Evolutionary conservation across 345 rosid genomes (phyloP).

Genomic region (Laguncularia racemosa): DNA sequence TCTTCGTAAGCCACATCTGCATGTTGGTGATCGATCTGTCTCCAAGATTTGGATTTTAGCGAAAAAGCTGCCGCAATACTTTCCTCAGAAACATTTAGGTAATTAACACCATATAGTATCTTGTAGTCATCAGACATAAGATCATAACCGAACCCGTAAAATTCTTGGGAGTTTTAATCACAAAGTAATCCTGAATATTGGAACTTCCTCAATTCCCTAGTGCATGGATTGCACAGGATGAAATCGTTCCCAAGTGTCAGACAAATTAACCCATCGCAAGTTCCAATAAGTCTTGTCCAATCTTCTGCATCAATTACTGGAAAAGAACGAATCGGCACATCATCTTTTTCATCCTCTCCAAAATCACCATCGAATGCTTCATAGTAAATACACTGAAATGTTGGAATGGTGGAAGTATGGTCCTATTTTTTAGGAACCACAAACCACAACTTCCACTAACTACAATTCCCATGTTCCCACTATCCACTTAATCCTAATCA

Average conservation of each 20-base stretch:
- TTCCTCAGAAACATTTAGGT: background rate
- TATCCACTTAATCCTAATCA: too few species aligned
- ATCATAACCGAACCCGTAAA: conserved; percentile 6
- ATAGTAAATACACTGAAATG: background rate
- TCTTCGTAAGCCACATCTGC: background rate
- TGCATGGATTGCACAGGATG: conserved; percentile 3
- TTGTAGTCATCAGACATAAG: conserved; percentile 6
- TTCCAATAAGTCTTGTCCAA: background rate
- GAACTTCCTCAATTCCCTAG: background rate
- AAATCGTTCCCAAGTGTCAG: background rate
- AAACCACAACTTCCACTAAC: too few species aligned
- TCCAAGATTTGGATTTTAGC: conserved; percentile 8
- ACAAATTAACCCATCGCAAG: conserved; percentile 6
- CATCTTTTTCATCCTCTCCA: background rate
- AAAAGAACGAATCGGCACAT: background rate
- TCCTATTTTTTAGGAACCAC: too few species aligned
- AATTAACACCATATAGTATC: background rate
- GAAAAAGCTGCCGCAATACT: conserved; percentile 3
- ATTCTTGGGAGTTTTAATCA: too few species aligned
- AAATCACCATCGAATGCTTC: background rate
- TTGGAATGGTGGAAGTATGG: too few species aligned
- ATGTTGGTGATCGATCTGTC: background rate
- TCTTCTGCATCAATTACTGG: background rate
- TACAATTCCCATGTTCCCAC: too few species aligned
- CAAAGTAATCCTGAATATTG: background rate